These are phyloP conservation scores for Pelargonium australe DNA, from an alignment of 441 rosid species.

Conservation along the genomic window DNA sequence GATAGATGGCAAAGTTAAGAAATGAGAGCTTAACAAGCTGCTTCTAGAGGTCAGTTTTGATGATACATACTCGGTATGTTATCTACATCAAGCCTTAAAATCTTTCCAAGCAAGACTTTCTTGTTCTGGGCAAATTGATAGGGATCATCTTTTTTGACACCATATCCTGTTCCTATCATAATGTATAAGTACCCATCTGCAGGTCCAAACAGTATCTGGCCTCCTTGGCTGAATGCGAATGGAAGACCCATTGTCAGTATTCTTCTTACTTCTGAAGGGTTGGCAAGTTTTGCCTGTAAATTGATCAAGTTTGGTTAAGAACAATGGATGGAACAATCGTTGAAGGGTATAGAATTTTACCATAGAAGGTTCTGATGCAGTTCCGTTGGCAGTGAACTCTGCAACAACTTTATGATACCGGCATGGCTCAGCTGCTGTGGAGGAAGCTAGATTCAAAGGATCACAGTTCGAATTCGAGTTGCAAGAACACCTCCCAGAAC, in stretches of 20 bases:
- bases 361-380: constrained; percentile 28
- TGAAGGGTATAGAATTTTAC: constrained; percentile 18
- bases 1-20: background rate
- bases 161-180: constrained; percentile 48
- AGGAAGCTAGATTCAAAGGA: constrained; percentile 35
- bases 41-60: constrained; percentile 5
- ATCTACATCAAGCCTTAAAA: constrained; percentile 54
- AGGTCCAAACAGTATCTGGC: constrained; percentile 63
- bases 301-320: background rate
- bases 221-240: constrained; percentile 35
- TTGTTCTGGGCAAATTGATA: constrained; percentile 57
- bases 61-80: constrained; percentile 40
- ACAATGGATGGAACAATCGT: constrained; percentile 1
- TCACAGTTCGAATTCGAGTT: constrained; percentile 48
- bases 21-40: background rate
- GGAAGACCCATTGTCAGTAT: constrained; percentile 62
- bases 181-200: constrained; percentile 53
- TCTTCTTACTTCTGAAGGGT: constrained; percentile 47
- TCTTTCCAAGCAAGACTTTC: constrained; percentile 61
- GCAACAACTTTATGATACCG: constrained; percentile 42
- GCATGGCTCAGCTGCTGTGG: constrained; percentile 39
- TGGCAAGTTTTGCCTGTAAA: constrained; percentile 30
- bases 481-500: constrained; percentile 47
- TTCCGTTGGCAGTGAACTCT: constrained; percentile 40
- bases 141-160: constrained; percentile 37